Evolutionary conservation across 2,329 filamentous ascomycete species (phyloP), one percentile per base, ranked within the genome.

Genomic region (Mycocentrospora acerina): DNA sequence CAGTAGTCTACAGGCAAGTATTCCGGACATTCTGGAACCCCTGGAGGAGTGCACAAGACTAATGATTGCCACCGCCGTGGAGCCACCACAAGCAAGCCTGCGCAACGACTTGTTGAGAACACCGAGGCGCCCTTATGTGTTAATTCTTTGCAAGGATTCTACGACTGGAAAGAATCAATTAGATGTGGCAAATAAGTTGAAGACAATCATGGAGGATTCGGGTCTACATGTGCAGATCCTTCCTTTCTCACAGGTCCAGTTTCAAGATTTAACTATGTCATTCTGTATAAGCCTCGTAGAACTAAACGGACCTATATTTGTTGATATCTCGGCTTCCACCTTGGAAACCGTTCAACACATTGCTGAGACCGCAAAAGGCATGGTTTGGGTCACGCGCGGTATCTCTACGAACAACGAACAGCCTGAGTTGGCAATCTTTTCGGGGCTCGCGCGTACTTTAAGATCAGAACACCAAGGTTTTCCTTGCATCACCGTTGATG

Each of bases 351-450:
- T 54, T 4, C 38, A 46, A 28, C 8, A n/a, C 15, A 45, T 54
- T n/a, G 31, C 40, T 3, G 42, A 46, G 11, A 44, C 36, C 9
- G 43, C 51, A 3, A 35, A 37, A 17, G 51, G 42, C 2, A 14
- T 55, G n/a, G 32, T 55, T n/a, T 55, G 51, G 51, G 44, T 53
- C 4, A 55, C 51, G 12, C 40, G 49, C 14, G 49, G 51, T 8
- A 46, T 46, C 10, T 41, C 43, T 17, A 37, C 29, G 4, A 30
- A 33, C 11, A 37, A 34, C 12, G 44, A 48, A 11, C 40, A 32
- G 14, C 47, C 47, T 12, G 41, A 48, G n/a, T 37, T 46, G n/a
- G 40, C 41, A 1, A 16, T 51, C 2, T 43, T 48, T 15, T 42
- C 45, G 15, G 48, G 44, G 7, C 40, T 50, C 13, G 39, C 46